These are phyloP conservation scores for Grifola frondosa DNA, from an alignment of 1,284 basidiomycete species.

Conservation along the genomic window DNA sequence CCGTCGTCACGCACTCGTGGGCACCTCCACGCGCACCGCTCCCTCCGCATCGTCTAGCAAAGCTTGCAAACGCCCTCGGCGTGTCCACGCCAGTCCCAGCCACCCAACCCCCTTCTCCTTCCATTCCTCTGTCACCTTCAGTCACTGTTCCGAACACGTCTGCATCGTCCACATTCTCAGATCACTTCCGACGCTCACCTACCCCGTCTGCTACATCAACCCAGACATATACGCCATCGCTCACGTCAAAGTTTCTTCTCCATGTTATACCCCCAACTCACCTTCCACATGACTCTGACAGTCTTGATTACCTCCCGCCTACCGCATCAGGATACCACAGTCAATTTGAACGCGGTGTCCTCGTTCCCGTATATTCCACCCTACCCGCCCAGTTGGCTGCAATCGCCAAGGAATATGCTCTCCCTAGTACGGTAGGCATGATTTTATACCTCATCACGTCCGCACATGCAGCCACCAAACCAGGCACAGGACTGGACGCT, in stretches of 20 bases:
- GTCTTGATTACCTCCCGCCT: slow-evolving; percentile 50
- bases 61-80: slow-evolving; percentile 79
- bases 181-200: slow-evolving; percentile 52
- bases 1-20: slow-evolving; percentile 42
- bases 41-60: slow-evolving; percentile 71
- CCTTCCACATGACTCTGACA: slow-evolving; percentile 60
- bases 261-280: slow-evolving; percentile 74
- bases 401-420: slow-evolving; percentile 85
- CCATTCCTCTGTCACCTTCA: slow-evolving; percentile 35
- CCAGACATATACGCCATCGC: slow-evolving; percentile 40
- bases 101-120: slow-evolving; percentile 34
- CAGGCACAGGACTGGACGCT: slow-evolving; percentile 11
- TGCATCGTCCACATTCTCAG: slow-evolving; percentile 38
- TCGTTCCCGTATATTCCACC: slow-evolving; percentile 71
- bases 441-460: slow-evolving; percentile 70
- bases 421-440: slow-evolving; percentile 77
- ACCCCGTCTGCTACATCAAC: slow-evolving; percentile 51
- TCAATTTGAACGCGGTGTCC: slow-evolving; percentile 72
- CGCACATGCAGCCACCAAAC: slow-evolving; percentile 26
- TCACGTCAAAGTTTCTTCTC: slow-evolving; percentile 63
- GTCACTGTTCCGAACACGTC: slow-evolving; percentile 29
- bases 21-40: slow-evolving; percentile 66
- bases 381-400: slow-evolving; percentile 70
- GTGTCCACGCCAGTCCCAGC: slow-evolving; percentile 70
- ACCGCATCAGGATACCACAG: slow-evolving; percentile 72